Evolutionary conservation across 129 eudicot species (phyloP).

Genomic region (Chrysanthemum makinoi): DNA sequence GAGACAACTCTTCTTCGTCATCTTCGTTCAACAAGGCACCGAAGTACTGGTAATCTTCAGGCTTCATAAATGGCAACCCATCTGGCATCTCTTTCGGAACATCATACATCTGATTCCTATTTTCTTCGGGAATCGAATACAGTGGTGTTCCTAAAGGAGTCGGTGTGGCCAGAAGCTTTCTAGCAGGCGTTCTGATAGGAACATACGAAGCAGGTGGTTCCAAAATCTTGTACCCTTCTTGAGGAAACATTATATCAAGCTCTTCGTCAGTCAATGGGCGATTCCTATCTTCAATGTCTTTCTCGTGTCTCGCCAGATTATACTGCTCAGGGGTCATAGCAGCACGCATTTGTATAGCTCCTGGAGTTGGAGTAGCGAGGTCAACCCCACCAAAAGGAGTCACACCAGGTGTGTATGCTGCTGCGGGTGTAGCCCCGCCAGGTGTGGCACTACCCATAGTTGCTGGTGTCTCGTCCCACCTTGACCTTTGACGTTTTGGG

Average conservation of each 20-base stretch:
- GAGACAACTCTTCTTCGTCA: slow-evolving; percentile 72
- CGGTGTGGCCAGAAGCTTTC: slow-evolving; percentile 95
- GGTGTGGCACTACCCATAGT: slow-evolving; percentile 98
- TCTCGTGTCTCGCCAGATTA: slow-evolving; percentile 88
- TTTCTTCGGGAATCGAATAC: slow-evolving; percentile 84
- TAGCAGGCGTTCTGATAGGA: slow-evolving; percentile 90
- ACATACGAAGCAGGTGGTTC: slow-evolving; percentile 88
- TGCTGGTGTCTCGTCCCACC: slow-evolving; percentile 99
- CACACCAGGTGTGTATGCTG: slow-evolving; percentile 84
- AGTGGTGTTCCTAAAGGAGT: slow-evolving; percentile 87
- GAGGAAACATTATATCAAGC: slow-evolving; percentile 87
- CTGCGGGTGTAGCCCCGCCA: slow-evolving; percentile 81
- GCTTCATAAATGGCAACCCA: slow-evolving; percentile 89
- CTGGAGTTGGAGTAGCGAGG: slow-evolving; percentile 94
- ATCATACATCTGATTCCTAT: slow-evolving; percentile 81
- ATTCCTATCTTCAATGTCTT: slow-evolving; percentile 92
- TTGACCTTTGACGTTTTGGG: slow-evolving; percentile 88
- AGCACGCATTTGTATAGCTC: slow-evolving; percentile 61
- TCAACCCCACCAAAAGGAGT: slow-evolving; percentile 91
- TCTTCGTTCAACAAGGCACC: slow-evolving; percentile 73
- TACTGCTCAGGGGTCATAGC: slow-evolving; percentile 93
- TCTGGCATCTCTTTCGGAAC: slow-evolving; percentile 90
- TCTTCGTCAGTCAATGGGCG: slow-evolving; percentile 91
- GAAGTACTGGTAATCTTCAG: slow-evolving; percentile 86
- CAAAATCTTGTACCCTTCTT: slow-evolving; percentile 83